Base-by-base conservation (phyloP, 129 eudicot genomes). In the Lactuca sativa region DNA sequence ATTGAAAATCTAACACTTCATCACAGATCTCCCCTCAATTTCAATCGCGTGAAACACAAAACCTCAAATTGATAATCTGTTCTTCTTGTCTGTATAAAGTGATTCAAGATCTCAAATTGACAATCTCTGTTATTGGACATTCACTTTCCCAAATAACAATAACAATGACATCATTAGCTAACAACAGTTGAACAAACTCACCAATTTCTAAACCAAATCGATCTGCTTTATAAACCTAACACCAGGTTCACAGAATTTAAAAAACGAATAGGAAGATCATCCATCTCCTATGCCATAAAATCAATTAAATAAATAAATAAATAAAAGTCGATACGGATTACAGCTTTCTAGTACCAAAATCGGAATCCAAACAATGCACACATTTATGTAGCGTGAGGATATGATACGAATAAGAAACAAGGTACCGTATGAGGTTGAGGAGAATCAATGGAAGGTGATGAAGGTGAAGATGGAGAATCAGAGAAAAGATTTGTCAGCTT, bases 401-500 rank as follows among this genome's bases (percentile, higher is more conserved):
- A 16, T 3, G 47, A 3, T 18, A 9, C 12, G 6, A n/a, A 21
- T 54, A 10, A 40, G 30, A 9, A 4, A 18, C 10, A 67, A 15
- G 43, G 62, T 40, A 80, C 86, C 86, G 75, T 81, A 65, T 71
- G 75, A 51, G 12, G 71, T 18, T 58, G 56, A 43, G 72, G 43
- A 52, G 62, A 63, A 10, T 18, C 64, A 9, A 49, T 71, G 2
- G 82, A 66, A 33, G 76, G 66, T 36, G 74, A 6, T 7, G 82
- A 21, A 11, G 81, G 14, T 11, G 87, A 71, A 34, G 84, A 74
- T 11, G 78, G 72, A 2, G 91, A 83, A 71, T 78, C 80, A 7
- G 84, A 74, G 38, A 86, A 73, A 18, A 86, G 78, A 59, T 82
- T 81, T 60, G 92, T 58, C 16, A 86, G 66, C 69, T 86, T 83